A percentile compares a stretch with the other conserved stretches of the same genome.
Evolutionary conservation across 2,329 filamentous ascomycete species (phyloP).

Genomic region (Cladosporium sphaerospermum): DNA sequence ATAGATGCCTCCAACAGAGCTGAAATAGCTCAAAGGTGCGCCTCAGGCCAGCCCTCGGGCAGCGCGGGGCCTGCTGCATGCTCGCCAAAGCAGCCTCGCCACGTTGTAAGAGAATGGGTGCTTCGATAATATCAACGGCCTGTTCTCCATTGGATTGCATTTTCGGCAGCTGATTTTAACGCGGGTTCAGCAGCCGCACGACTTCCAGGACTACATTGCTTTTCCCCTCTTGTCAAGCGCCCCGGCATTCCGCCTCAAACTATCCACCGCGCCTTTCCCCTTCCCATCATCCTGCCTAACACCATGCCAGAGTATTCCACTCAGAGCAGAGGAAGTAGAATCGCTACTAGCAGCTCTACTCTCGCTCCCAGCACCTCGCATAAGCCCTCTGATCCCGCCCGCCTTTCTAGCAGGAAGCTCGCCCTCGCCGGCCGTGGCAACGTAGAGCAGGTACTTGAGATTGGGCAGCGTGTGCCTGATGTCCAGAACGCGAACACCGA

Average conservation of each 20-base stretch:
- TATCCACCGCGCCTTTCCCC: slow-evolving; percentile 25
- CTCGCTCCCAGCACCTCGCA: slow-evolving; percentile 18
- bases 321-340: slow-evolving; percentile 20
- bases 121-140: too few relatives aligned
- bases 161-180: too few relatives aligned
- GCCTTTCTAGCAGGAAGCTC: slow-evolving; percentile 52
- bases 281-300: slow-evolving; percentile 12
- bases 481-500: slow-evolving; percentile 75
- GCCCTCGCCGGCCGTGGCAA: slow-evolving; percentile 72
- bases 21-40: too few relatives aligned
- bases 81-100: too few relatives aligned
- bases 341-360: slow-evolving; percentile 20
- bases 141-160: too few relatives aligned
- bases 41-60: too few relatives aligned
- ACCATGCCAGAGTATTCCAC: slow-evolving; percentile 18
- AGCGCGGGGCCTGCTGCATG: too few relatives aligned
- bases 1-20: too few relatives aligned
- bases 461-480: slow-evolving; percentile 90
- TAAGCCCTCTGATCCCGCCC: slow-evolving; percentile 46
- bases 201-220: too few relatives aligned
- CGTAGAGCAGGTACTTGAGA: slow-evolving; percentile 84
- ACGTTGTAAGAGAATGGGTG: too few relatives aligned
- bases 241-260: slow-evolving; percentile 17
- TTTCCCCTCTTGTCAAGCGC: slow-evolving; percentile 1
- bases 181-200: too few relatives aligned